Conservation (phyloP, 225 moss, liverwort and hornwort genomes). For the Rhytidiadelphus loreus region DNA sequence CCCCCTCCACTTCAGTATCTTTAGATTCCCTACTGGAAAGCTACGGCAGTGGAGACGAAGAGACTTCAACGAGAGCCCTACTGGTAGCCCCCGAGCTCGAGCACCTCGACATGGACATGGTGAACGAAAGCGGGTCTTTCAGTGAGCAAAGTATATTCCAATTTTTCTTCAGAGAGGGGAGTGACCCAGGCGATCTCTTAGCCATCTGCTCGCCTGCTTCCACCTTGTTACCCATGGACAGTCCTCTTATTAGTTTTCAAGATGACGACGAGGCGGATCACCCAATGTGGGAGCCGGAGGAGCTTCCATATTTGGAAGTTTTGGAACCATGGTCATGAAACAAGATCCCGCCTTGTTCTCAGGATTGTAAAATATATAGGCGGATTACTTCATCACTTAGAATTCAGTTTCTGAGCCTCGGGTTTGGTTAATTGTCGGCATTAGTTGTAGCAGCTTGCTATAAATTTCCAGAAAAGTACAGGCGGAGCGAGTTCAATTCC, state of each 20-base stretch:
- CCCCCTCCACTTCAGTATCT: not conserved
- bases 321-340: not conserved
- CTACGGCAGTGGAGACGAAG: not conserved
- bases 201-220: not conserved
- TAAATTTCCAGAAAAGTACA: not conserved
- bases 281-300: not conserved
- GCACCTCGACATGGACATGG: not conserved
- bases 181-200: not conserved
- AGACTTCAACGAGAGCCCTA: not conserved
- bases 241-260: not conserved
- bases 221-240: not conserved
- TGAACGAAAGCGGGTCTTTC: not conserved
- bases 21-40: not conserved
- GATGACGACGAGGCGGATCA: not conserved
- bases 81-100: not conserved
- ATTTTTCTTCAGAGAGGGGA: not conserved
- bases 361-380: not conserved
- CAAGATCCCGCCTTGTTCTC: not conserved
- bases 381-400: no score
- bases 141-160: not conserved
- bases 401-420: not conserved
- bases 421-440: not conserved
- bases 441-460: not conserved
- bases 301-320: not conserved
- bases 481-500: not conserved